phyloP scores from a whole-genome alignment of 441 rosid genomes.

The Syzygium syzygioides region DNA sequence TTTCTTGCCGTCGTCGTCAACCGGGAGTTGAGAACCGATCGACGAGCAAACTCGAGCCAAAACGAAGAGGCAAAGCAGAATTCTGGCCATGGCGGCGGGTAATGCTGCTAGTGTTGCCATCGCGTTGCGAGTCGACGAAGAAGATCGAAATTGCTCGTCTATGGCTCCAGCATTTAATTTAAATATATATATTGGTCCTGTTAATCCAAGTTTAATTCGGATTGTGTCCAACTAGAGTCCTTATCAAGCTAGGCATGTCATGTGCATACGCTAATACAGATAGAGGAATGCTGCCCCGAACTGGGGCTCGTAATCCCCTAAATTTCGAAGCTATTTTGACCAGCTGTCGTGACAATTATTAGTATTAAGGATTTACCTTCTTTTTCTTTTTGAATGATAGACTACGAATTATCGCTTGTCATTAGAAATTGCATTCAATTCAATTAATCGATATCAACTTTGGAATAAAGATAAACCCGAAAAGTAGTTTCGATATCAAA shows the following conservation, averaged over 20 bases:
- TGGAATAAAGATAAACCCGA: background rate
- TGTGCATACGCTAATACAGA: background rate
- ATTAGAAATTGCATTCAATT: background rate
- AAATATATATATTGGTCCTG: background rate
- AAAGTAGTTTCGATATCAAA: background rate
- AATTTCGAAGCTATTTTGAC: background rate
- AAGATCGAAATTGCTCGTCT: background rate
- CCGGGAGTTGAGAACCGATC: background rate
- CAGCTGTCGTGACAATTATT: background rate
- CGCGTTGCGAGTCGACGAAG: background rate
- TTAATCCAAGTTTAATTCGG: background rate
- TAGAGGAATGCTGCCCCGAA: background rate
- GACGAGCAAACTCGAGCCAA: background rate
- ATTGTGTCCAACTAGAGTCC: background rate
- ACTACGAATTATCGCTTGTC: background rate
- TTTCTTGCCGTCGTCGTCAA: background rate
- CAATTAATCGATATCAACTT: background rate
- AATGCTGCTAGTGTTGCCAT: background rate
- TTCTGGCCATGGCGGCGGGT: background rate
- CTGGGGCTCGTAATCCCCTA: background rate
- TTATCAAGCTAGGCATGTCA: background rate
- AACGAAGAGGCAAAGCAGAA: background rate
- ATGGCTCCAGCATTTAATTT: background rate
- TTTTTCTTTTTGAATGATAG: background rate
- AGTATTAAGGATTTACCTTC: background rate